Base-by-base conservation (phyloP, 768 basidiomycete genomes). In the Hericium erinaceus region DNA sequence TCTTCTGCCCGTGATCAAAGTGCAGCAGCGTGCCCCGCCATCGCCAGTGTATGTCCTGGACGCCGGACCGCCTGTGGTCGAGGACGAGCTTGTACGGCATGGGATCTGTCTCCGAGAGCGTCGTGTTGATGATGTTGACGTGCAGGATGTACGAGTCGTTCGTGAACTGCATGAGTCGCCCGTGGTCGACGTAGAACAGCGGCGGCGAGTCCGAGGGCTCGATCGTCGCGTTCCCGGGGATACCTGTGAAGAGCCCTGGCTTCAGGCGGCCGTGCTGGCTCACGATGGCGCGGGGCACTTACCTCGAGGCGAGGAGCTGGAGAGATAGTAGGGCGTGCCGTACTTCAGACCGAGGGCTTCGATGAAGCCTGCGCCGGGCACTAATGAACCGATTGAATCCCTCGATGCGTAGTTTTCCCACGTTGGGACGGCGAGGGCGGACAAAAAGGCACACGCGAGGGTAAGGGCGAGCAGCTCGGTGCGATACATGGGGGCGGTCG, bases 71-170 rank as follows among this genome's bases (percentile, higher is more conserved):
- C 60, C 75, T 73, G 39, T 64, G 69, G 20, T 73, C 76, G 22
- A 78, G 62, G 8, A 74, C 66, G 39, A 85, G 65, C 64, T 81
- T 57, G 50, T 57, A 57, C 40, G 56, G 81, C 54, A 82, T 69
- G 9, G 80, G 79, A 51, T 75, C 69, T 1, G 72, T 68, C 15
- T 75, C 67, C 10, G 69, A 67, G 26, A 46, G 41, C 13, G 81
- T 83, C 8, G 74, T 71, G 60, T 85, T 85, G 40, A 77, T 65
- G 39, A 82, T 72, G 60, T 79, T 80, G 48, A 84, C 78, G 53
- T 76, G 75, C 56, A 76, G 74, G 54, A 85, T 79, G 15, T 77
- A 72, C 0, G 80, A 75, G 54, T 79, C 79, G 66, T 86, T 85
- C 56, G 74, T 72, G 64, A 75, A 76, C 53, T 79, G 77, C 72